phyloP scores from a whole-genome alignment of 495 filamentous ascomycete genomes.

The Talaromyces thailandensis region DNA sequence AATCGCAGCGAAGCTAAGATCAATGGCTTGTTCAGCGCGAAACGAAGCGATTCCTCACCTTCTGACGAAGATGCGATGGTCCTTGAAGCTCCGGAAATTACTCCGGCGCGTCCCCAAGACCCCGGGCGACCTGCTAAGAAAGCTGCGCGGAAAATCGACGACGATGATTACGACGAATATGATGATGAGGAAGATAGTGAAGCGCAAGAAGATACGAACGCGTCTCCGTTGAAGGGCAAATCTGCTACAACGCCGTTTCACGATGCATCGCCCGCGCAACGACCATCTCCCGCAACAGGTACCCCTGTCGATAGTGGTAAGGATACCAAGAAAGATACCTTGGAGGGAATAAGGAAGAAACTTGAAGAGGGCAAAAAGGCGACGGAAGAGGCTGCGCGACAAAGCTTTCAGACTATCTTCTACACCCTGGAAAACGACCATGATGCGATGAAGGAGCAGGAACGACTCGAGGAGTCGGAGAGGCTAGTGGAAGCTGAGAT shows the following conservation, averaged over 20 bases:
- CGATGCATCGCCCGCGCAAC: constrained; percentile 26
- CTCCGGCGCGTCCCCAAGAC: constrained; percentile 15
- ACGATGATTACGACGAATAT: constrained; percentile 73
- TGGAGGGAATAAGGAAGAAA: constrained; percentile 85
- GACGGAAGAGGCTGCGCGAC: constrained; percentile 80
- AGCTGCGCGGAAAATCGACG: constrained; percentile 63
- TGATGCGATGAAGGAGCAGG: constrained; percentile 94
- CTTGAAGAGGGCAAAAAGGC: constrained; percentile 90
- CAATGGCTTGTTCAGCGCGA: constrained; percentile 46
- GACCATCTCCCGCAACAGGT: constrained; percentile 19
- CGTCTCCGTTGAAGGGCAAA: constrained; percentile 55
- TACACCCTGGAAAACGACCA: constrained; percentile 93
- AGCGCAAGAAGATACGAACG: constrained; percentile 47
- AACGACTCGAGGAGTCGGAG: constrained; percentile 92
- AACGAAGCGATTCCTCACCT: constrained; percentile 25
- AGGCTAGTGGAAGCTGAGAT: constrained; percentile 93
- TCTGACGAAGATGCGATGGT: constrained; percentile 17
- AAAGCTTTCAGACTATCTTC: constrained; percentile 83
- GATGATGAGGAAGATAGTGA: constrained; percentile 85
- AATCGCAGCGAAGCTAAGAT: constrained; percentile 52
- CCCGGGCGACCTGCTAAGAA: constrained; percentile 43
- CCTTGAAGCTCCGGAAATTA: constrained; percentile 6
- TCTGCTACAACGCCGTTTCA: constrained; percentile 28
- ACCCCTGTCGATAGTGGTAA: constrained; percentile 24
- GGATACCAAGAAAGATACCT: constrained; percentile 49